Evolutionary conservation across 306 rosid species (phyloP), one percentile per base, ranked within the genome.

Genomic region (Cucurbita maxima): DNA sequence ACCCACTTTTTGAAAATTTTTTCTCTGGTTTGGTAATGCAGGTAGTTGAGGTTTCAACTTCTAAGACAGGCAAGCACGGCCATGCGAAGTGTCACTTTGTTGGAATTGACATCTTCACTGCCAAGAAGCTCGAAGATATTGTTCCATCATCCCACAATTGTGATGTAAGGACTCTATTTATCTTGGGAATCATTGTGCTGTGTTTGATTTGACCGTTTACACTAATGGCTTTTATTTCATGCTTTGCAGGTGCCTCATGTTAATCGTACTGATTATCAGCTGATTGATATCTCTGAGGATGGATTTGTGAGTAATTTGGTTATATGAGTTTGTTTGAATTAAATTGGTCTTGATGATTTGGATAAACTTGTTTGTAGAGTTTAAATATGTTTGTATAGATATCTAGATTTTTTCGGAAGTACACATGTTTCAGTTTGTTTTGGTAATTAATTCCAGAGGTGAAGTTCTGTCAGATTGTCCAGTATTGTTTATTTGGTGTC

Each of bases 61-160:
- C 94, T 73, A 90, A 90, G 80, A 90, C 96, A 6, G 96, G 96
- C 57, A 90, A 90, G 86, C 96, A 90, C 57, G 96, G 96, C 71
- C 94, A 90, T 61, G 96, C 96, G 10, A 90, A 90, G 88, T 90
- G 96, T 78, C 94, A 90, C 88, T 90, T 88, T 79, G 96, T 90
- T 76, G 96, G 67, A 2, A 90, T 90, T 75, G 96, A 90, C 76
- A 88, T 90, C 82, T 90, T 90, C 80, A 90, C 81, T 61, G 87
- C 71, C 75, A 90, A 90, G 81, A 90, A 90, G 84, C 96, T 90
- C 6, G 96, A 90, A 71, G 96, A 90, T 86, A 90, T 90, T 69
- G 96, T 90, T 71, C 96, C 96, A 14, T 90, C 96, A 34, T 90
- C 96, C 66, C 96, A 90, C 72, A 90, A 90, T 75, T 90, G 94